Base-by-base conservation (phyloP, 2,329 filamentous ascomycete species). In the Penicillium sumatraense region DNA sequence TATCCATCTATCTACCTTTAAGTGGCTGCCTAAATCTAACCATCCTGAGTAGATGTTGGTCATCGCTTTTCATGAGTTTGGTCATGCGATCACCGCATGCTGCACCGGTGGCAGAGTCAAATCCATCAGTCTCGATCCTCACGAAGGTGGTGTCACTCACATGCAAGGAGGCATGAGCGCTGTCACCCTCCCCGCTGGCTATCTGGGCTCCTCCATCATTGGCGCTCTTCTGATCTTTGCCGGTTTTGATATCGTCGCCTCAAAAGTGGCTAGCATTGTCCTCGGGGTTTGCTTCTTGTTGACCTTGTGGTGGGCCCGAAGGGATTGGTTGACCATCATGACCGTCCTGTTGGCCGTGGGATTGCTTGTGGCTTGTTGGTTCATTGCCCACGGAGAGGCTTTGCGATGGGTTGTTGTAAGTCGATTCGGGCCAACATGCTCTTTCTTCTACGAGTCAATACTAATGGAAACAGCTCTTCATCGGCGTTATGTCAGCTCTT, bases 301-400 rank as follows among this genome's bases (percentile, higher is more conserved):
- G n/a, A 91, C 88, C 0, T 75, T 93, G 3, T 93, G 89, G 89
- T 93, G 89, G 89, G 89, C 88, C 2, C 83, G 89, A 60, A 85
- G 82, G 65, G 88, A 93, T 71, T 92, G 89, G 89, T 77, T 93
- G 58, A 92, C 89, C 0, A 86, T 92, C 54, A 60, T 83, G 14
- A 93, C 89, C 0, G 78, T 93, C 8, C 70, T 91, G 7, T 75
- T 87, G 5, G 89, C 89, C 0, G 85, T 92, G 1, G 89, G 86
- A 0, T 70, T 93, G 65, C 72, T 93, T 23, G 78, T 92, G 1
- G 89, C 81, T 0, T 90, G 86, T 68, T 93, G 89, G 89, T 93
- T 93, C 72, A 91, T 93, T 67, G 81, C 82, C 3, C 88, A 92
- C 70, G 89, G 88, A 0, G 85, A 91, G 72, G 83, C 89, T 3